Conservation (phyloP, 805 yeast species). For the Kurtzmaniella cleridarum region DNA sequence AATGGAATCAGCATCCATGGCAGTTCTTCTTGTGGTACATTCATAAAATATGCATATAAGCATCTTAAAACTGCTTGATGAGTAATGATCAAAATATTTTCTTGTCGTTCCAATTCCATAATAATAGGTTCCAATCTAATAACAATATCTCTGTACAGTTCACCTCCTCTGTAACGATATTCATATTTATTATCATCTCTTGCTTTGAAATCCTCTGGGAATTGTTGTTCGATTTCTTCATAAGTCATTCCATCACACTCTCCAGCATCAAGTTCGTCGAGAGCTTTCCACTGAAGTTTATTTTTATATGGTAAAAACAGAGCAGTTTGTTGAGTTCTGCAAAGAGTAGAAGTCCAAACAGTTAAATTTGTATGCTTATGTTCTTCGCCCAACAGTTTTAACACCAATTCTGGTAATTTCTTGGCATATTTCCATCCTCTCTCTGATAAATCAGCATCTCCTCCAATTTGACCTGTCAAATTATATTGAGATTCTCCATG, state of each 20-base stretch:
- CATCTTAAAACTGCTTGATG: constrained; percentile 98
- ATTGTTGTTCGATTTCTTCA: constrained; percentile 65
- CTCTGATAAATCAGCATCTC: constrained; percentile 80
- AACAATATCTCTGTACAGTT: constrained; percentile 92
- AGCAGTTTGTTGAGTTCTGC: constrained; percentile 90
- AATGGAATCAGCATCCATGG: constrained; percentile 99
- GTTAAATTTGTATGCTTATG: constrained; percentile 54
- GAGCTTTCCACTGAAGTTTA: constrained; percentile 90
- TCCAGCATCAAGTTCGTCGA: constrained; percentile 96
- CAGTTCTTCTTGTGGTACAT: constrained; percentile 92
- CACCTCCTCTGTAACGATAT: constrained; percentile 96
- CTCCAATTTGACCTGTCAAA: constrained; percentile 92
- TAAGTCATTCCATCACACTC: constrained; percentile 97
- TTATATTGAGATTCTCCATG: constrained; percentile 95
- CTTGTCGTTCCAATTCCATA: constrained; percentile 97
- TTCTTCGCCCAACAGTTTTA: constrained; percentile 56
- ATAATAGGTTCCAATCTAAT: constrained; percentile 93
- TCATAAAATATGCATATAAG: constrained; percentile 96
- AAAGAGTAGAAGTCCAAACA: constrained; percentile 93
- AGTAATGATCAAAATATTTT: constrained; percentile 89
- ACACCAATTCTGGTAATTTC: constrained; percentile 73
- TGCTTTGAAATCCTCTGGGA: constrained; percentile 92
- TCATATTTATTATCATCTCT: constrained; percentile 95
- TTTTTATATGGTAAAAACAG: constrained; percentile 67
- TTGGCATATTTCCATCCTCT: constrained; percentile 82